Percentiles rank a stretch among this genome's conserved stretches.
Conservation (phyloP, 2,329 filamentous ascomycete genomes). For the Fusarium scirpi region DNA sequence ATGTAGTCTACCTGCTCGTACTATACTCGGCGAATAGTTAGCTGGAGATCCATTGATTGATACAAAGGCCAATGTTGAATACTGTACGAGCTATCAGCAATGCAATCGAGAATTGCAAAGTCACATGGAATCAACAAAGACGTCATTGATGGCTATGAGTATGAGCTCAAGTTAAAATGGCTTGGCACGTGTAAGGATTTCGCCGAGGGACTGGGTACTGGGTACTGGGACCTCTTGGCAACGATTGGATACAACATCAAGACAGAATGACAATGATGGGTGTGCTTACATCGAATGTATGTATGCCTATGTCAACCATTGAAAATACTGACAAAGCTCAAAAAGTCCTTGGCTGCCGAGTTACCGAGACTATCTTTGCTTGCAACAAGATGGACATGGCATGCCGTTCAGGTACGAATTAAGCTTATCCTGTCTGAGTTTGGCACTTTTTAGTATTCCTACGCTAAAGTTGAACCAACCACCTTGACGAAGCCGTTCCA, state of each 20-base stretch:
- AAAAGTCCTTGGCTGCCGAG: slow-evolving; percentile 2
- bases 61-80: neutral
- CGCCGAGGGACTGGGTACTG: neutral
- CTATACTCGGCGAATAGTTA: neutral
- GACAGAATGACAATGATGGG: neutral
- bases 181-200: slow-evolving; percentile 3
- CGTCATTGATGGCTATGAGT: neutral
- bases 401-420: slow-evolving; percentile 10
- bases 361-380: slow-evolving; percentile 7
- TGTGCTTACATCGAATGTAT: too few species aligned
- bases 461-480: slow-evolving; percentile 20
- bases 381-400: slow-evolving; percentile 1
- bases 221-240: neutral
- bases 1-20: neutral
- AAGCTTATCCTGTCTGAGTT: slow-evolving; percentile 32
- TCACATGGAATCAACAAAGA: neutral
- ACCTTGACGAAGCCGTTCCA: slow-evolving; percentile 17
- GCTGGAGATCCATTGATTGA: neutral
- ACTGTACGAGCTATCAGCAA: neutral
- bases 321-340: neutral
- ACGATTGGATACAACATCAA: neutral
- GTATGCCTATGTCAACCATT: neutral
- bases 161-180: neutral
- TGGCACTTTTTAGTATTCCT: slow-evolving; percentile 1
- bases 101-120: neutral